These are phyloP conservation scores for Wallacemonas rigidus DNA, from an alignment of 208 protist species.

Conservation along the genomic window DNA sequence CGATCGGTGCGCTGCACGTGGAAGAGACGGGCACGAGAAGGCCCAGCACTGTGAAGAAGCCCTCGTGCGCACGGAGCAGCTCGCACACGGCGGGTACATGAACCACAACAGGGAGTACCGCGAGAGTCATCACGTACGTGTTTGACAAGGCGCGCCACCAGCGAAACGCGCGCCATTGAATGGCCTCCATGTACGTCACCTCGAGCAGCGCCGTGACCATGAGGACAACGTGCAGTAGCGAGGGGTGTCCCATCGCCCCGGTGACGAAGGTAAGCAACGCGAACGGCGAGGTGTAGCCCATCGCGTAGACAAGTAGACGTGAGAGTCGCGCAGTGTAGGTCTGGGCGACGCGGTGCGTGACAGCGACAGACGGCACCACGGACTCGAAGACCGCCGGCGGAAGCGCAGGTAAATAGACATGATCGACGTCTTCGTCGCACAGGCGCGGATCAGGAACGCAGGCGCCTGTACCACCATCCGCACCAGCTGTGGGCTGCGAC, in stretches of 20 bases:
- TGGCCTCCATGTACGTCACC: conserved; percentile 25
- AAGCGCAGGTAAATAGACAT: conserved; percentile 4
- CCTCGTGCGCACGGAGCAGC: conserved; percentile 14
- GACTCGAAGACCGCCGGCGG: not conserved
- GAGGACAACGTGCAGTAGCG: conserved; percentile 27
- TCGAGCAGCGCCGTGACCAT: conserved; percentile 31
- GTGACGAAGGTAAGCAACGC: conserved; percentile 33
- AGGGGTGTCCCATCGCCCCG: conserved; percentile 26
- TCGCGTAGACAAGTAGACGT: conserved; percentile 18
- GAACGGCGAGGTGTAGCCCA: conserved; percentile 31
- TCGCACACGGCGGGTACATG: conserved; percentile 14
- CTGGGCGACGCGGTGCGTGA: not conserved
- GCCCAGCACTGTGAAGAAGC: conserved; percentile 23
- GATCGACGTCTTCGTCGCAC: not conserved
- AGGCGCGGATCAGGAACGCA: too few relatives aligned
- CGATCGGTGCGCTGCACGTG: not conserved
- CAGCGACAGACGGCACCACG: conserved; percentile 4
- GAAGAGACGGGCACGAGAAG: conserved; percentile 19
- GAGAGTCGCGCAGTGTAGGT: conserved; percentile 3
- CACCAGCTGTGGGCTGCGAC: too few relatives aligned
- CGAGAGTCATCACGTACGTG: conserved; percentile 17
- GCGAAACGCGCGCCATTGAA: conserved; percentile 32
- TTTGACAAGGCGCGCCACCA: conserved; percentile 25
- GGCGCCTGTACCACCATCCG: too few relatives aligned
- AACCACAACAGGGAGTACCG: conserved; percentile 17